Evolutionary conservation across 129 eudicot genomes (phyloP).

Genomic region (Saussurea involucrata): DNA sequence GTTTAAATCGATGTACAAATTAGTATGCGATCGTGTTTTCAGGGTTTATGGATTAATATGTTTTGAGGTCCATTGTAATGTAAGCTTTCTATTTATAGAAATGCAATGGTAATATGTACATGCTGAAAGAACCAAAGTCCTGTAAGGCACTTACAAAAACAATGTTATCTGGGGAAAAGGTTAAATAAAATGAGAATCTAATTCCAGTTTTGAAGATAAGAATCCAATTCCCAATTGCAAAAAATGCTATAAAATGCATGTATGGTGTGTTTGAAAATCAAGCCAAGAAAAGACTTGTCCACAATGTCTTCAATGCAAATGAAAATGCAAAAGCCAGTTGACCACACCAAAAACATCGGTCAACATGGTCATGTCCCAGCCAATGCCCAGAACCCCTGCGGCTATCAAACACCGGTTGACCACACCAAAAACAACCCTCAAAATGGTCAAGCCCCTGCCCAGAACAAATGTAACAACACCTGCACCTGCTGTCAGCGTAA

Average conservation of each 20-base stretch:
- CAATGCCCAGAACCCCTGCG: constrained; percentile 19
- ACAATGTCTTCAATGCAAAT: constrained; percentile 36
- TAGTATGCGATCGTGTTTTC: background rate
- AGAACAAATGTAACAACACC: constrained; percentile 18
- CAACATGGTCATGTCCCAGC: constrained; percentile 8
- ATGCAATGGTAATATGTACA: background rate
- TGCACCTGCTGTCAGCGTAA: constrained; percentile 23
- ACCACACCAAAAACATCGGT: constrained; percentile 15
- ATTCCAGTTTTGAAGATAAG: constrained; percentile 14
- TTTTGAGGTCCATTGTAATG: background rate
- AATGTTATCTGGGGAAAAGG: background rate
- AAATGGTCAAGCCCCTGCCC: constrained; percentile 3
- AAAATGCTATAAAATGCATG: constrained; percentile 12
- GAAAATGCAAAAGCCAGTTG: constrained; percentile 32
- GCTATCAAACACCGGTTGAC: constrained; percentile 25
- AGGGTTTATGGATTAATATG: background rate
- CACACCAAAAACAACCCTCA: constrained; percentile 10
- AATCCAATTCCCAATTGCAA: constrained; percentile 23
- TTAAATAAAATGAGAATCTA: constrained; percentile 11
- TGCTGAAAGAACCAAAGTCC: constrained; percentile 9
- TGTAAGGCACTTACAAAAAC: constrained; percentile 13
- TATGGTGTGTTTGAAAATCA: background rate
- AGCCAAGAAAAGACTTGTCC: background rate
- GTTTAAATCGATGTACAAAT: background rate
- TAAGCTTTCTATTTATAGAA: constrained; percentile 2